phyloP scores from a whole-genome alignment of 2,329 filamentous ascomycete genomes.

The Sphaerulina populicola region DNA sequence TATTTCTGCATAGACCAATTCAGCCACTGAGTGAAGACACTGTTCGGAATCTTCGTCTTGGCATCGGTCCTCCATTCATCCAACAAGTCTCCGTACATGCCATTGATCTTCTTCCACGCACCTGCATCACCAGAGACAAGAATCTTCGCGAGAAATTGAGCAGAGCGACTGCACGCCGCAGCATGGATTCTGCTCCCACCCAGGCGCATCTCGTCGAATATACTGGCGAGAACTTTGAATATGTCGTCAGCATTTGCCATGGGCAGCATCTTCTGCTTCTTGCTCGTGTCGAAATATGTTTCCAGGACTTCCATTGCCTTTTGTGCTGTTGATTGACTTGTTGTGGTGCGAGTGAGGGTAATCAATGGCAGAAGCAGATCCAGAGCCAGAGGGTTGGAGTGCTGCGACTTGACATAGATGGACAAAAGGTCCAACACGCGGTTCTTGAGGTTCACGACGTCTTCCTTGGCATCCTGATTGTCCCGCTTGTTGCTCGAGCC shows the following conservation, averaged over 20 bases:
- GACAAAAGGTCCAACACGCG: slow-evolving; percentile 80
- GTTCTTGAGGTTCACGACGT: slow-evolving; percentile 89
- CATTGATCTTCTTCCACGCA: slow-evolving; percentile 34
- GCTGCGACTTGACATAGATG: slow-evolving; percentile 74
- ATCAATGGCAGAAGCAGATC: slow-evolving; percentile 67
- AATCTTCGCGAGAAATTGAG: slow-evolving; percentile 57
- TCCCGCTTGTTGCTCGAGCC: slow-evolving; percentile 65
- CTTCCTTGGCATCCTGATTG: slow-evolving; percentile 78
- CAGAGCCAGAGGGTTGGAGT: slow-evolving; percentile 58
- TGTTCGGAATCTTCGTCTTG: slow-evolving; percentile 37
- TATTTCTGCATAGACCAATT: slow-evolving; percentile 36
- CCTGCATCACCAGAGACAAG: slow-evolving; percentile 45
- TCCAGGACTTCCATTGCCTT: slow-evolving; percentile 66
- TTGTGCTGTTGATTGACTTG: slow-evolving; percentile 63
- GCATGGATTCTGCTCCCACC: slow-evolving; percentile 62
- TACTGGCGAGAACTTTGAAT: slow-evolving; percentile 53
- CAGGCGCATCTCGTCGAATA: slow-evolving; percentile 60
- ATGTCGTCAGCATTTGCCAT: slow-evolving; percentile 31
- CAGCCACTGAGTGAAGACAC: slow-evolving; percentile 42
- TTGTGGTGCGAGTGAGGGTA: slow-evolving; percentile 66
- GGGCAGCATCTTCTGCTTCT: slow-evolving; percentile 40
- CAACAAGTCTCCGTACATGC: slow-evolving; percentile 39
- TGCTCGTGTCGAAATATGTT: slow-evolving; percentile 59
- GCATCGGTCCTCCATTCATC: slow-evolving; percentile 38
- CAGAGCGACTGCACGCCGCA: slow-evolving; percentile 64